Evolutionary conservation across 768 basidiomycete species (phyloP), one percentile per base, ranked within the genome.

Genomic region (Mycena venus): DNA sequence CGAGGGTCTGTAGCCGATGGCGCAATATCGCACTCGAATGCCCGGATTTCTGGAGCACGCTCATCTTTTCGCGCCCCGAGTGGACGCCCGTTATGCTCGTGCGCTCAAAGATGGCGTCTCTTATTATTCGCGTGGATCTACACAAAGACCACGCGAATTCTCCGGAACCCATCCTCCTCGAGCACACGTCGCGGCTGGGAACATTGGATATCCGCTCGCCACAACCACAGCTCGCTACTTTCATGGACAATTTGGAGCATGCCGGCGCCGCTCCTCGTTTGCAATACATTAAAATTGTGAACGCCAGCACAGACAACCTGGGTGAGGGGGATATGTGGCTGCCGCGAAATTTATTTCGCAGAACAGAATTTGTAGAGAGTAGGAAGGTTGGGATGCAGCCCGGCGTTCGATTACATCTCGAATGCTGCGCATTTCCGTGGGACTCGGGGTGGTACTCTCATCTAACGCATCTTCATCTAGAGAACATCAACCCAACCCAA

Each of bases 371-470:
- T 8, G 15, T 64, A 5, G 21, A 65, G 17, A 60, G 53, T 19
- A 44, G 65, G 65, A 65, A 67, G 34, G 19, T 55, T 17, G 63
- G 58, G 12, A 23, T 34, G 8, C 32, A 23, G 47, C 32, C 49
- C 11, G 51, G 34, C 23, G 17, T 67, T 17, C 62, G 66, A 15
- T 47, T 78, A 0, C 72, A 78, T 42, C 65, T 78, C 5, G 36
- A 73, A 11, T 14, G 40, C 49, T 75, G 72, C 55, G 77, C 74
- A 4, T 78, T 78, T 31, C 64, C 77, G 4, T 78, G 77, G 77
- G 72, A 73, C 61, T 78, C 77, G 34, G 44, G 25, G 5, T 75
- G 68, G 68, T 78, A 78, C n/a, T 27, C 42, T 21, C 49, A 78
- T 34, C 47, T 78, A 6, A 70, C 64, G 3, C 64, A 75, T 31